Conservation (phyloP, 305 asterid genomes). For the Ajuga reptans region DNA sequence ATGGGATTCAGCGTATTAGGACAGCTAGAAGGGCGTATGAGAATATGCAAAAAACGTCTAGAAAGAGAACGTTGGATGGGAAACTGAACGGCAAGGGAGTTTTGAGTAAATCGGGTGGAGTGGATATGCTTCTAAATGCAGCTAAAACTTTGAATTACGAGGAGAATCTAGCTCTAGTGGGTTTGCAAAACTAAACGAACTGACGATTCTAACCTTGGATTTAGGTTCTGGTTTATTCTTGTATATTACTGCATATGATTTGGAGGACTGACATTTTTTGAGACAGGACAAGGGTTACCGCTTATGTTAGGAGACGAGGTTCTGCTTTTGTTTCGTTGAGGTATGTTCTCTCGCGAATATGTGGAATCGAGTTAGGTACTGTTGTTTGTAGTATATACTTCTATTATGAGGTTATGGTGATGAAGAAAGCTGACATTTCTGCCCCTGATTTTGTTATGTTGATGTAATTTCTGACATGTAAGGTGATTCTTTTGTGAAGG, state of each 20-base stretch:
- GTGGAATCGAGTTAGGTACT: constrained; percentile 12
- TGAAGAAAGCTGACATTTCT: neutral
- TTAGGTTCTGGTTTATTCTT: neutral
- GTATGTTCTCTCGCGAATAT: neutral
- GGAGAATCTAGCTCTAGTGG: constrained; percentile 44
- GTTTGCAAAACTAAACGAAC: constrained; percentile 18
- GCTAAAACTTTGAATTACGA: constrained; percentile 69
- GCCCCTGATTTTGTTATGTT: constrained; percentile 8
- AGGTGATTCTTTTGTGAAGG: constrained; percentile 11
- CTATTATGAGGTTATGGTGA: neutral
- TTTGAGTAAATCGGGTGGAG: constrained; percentile 57
- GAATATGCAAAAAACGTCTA: constrained; percentile 25
- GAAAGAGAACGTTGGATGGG: constrained; percentile 34
- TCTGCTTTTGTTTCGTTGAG: neutral
- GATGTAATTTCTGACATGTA: neutral
- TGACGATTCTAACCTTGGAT: neutral
- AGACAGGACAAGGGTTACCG: constrained; percentile 4
- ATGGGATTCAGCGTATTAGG: constrained; percentile 40
- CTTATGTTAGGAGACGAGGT: neutral
- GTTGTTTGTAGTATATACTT: constrained; percentile 14
- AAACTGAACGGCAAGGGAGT: constrained; percentile 31
- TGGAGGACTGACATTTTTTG: constrained; percentile 22
- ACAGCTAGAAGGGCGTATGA: constrained; percentile 44
- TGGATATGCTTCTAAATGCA: constrained; percentile 86
- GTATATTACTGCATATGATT: constrained; percentile 16